Percentiles rank a stretch among this genome's conserved stretches.
These are phyloP conservation scores for Neostapfia colusana DNA, from an alignment of 176 grass and related monocot species.

Conservation along the genomic window DNA sequence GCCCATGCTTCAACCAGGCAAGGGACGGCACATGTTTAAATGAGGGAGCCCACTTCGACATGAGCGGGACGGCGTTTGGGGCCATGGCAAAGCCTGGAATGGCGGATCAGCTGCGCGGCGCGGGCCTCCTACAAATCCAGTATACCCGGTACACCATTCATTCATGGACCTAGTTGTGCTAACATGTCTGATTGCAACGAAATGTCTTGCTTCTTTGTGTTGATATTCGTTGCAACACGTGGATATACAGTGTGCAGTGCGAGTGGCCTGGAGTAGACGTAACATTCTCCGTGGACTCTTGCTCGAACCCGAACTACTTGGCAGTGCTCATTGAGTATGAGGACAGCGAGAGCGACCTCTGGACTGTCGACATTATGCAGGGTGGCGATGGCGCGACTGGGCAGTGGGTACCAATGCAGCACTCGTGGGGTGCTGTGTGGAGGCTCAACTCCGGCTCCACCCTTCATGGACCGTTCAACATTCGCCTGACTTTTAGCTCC, in stretches of 20 bases:
- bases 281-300: constrained; percentile 66
- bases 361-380: constrained; percentile 55
- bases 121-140: constrained; percentile 64
- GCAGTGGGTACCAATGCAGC: constrained; percentile 54
- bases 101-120: constrained; percentile 58
- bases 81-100: constrained; percentile 66
- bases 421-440: constrained; percentile 66
- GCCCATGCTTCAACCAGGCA: constrained; percentile 46
- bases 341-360: constrained; percentile 65
- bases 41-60: constrained; percentile 71
- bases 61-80: constrained; percentile 84
- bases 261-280: constrained; percentile 55
- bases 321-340: constrained; percentile 73
- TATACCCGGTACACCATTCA: constrained; percentile 45
- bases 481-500: constrained; percentile 48
- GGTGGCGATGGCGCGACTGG: not conserved
- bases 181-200: constrained; percentile 8
- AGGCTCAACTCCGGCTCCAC: constrained; percentile 43
- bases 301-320: constrained; percentile 81
- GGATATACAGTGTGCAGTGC: constrained; percentile 28
- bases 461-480: constrained; percentile 48
- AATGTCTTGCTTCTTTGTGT: not conserved
- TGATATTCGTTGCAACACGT: not conserved
- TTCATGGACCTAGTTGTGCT: constrained; percentile 2
- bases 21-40: constrained; percentile 36